These are phyloP conservation scores for Talaromyces sp. DNA, from an alignment of 2,329 filamentous ascomycete species.

Conservation along the genomic window DNA sequence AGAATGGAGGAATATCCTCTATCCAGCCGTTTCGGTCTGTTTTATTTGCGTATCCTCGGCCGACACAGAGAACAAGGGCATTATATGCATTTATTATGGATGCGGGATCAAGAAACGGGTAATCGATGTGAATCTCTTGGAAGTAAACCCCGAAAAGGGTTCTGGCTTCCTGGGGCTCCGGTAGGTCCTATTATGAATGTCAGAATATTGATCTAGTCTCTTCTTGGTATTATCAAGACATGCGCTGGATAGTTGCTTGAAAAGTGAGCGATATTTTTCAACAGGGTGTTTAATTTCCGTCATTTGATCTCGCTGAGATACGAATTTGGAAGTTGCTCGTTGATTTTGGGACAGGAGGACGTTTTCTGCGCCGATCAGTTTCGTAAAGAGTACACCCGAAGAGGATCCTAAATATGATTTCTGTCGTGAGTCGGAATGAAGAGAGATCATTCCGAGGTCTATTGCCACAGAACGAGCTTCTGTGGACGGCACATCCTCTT, in stretches of 20 bases:
- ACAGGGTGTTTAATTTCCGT: neutral
- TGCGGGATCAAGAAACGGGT: constrained; percentile 25
- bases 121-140: constrained; percentile 25
- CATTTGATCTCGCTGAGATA: neutral
- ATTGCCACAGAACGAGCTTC: constrained; percentile 29
- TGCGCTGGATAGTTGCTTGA: neutral
- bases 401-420: constrained; percentile 36
- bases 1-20: constrained; percentile 16
- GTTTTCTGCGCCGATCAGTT: constrained; percentile 18
- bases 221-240: neutral
- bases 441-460: constrained; percentile 33
- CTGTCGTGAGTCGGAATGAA: constrained; percentile 36
- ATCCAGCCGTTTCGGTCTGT: constrained; percentile 24
- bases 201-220: neutral
- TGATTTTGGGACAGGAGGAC: neutral
- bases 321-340: neutral
- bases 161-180: constrained; percentile 21
- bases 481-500: constrained; percentile 16
- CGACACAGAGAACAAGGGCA: constrained; percentile 20
- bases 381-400: constrained; percentile 33
- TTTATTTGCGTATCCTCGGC: constrained; percentile 11
- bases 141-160: constrained; percentile 23
- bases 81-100: constrained; percentile 23
- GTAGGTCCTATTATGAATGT: constrained; percentile 19
- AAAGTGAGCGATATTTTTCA: neutral